Evolutionary conservation across 768 basidiomycete genomes (phyloP), one percentile per base, ranked within the genome.

Genomic region (Trametes cinnabarina): DNA sequence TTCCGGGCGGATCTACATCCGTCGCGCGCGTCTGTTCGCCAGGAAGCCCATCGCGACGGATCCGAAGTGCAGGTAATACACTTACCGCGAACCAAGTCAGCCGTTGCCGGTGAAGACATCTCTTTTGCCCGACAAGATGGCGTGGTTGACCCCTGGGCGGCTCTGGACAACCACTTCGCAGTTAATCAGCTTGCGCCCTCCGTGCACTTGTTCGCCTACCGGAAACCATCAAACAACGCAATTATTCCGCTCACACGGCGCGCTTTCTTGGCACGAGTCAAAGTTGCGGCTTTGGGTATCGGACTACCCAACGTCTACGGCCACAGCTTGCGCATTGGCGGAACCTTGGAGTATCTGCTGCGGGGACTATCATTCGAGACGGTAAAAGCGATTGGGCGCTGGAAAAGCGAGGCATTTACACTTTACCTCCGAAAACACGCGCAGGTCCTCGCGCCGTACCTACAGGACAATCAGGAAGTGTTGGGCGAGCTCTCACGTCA

Each of bases 311-410:
- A 55, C 2, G 30, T 71, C 2, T 64, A 71, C 34, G 71, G 71
- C 0, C 74, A 77, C 62, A 65, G 39, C 68, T 69, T 56, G 6
- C 62, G 66, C 55, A 70, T 73, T 12, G 66, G 73, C 1, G 61
- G 68, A 1, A 75, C 74, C 0, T 63, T 78, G 0, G 70, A 74
- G 52, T 76, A 75, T 55, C 68, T 78, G 0, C 68, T 78, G 3
- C 61, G 66, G 9, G 73, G 73, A 0, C 51, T 72, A 0, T 70
- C 74, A 5, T 73, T 79, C 39, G 71, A 78, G 4, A 71, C 72
- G 0, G 66, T 76, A 25, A 74, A 75, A 43, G 61, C 65, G 0
- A 76, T 67, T 23, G 74, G 76, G 0, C 46, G 69, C 0, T 79
- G 76, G 78, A 55, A 61, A 0, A 72, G 74, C 41, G 67, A 77